phyloP scores from a whole-genome alignment of 768 basidiomycete species.

The Suillus subaureus region DNA sequence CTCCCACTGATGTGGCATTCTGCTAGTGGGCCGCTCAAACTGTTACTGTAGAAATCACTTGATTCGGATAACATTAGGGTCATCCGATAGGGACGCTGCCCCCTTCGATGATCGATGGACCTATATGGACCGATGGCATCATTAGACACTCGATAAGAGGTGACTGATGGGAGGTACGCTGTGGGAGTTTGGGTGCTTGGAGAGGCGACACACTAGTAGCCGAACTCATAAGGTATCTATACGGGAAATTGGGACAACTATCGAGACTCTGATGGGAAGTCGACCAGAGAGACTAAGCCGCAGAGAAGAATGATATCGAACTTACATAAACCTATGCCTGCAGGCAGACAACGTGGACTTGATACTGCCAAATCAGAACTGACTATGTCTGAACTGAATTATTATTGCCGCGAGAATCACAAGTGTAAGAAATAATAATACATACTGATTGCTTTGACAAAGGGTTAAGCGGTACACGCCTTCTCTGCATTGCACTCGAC shows the following conservation, averaged over 20 bases:
- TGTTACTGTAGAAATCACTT: slow-evolving; percentile 24
- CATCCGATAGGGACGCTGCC: slow-evolving; percentile 34
- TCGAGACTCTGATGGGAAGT: neutral
- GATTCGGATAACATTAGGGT: slow-evolving; percentile 21
- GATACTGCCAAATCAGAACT: slow-evolving; percentile 53
- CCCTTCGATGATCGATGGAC: slow-evolving; percentile 31
- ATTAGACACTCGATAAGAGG: slow-evolving; percentile 47
- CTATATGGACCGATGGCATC: slow-evolving; percentile 31
- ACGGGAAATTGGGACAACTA: neutral
- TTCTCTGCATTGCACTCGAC: slow-evolving; percentile 46
- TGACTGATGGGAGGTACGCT: slow-evolving; percentile 49
- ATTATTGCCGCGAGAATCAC: slow-evolving; percentile 33
- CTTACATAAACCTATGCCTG: slow-evolving; percentile 62
- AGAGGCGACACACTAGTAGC: neutral
- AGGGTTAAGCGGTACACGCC: slow-evolving; percentile 58
- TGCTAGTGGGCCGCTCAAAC: slow-evolving; percentile 22
- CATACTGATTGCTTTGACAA: slow-evolving; percentile 37
- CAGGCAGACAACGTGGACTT: slow-evolving; percentile 76
- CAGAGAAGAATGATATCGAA: slow-evolving; percentile 21
- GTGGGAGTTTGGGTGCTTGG: slow-evolving; percentile 27
- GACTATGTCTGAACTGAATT: slow-evolving; percentile 40
- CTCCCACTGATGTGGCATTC: slow-evolving; percentile 12
- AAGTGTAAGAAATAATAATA: slow-evolving; percentile 29
- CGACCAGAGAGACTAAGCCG: slow-evolving; percentile 3
- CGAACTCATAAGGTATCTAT: neutral